Base-by-base conservation (phyloP, 2,329 filamentous ascomycete genomes). In the Thermoascus crustaceus region DNA sequence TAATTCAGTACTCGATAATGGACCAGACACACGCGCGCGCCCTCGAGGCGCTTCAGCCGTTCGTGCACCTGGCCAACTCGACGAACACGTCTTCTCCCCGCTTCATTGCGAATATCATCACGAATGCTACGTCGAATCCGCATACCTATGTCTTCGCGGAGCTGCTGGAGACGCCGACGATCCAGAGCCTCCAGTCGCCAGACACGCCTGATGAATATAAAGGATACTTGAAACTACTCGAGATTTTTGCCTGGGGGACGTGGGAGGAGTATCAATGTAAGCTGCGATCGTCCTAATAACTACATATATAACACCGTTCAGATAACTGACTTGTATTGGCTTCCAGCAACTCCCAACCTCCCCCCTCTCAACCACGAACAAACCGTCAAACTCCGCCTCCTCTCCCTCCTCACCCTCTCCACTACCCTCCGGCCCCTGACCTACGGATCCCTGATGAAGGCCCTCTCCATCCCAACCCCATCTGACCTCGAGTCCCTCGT, bases 61-160 rank as follows among this genome's bases (percentile, higher is more conserved):
- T 89, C 67, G 69, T 98, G 41, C 82, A 83, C 34, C 82, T 95
- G 45, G 82, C 83, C 53, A 91, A 88, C 58, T 84, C 86, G 7
- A 86, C 85, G 43, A 85, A 58, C 32, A 54, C 57, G 11, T 53
- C 78, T 5, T 86, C 87, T 7, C 81, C 86, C 25, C 81, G 84
- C 49, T 85, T 87, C 39, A 82, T 88, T 26, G 81, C 84, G 53
- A 87, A 94, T 57, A 76, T 96, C 35, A 76, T 96, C 57, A 78
- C 73, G 29, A 85, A 87, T 63, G 91, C 88, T 42, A 96, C 87
- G 33, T 87, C 86, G n/a, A 80, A 80, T 37, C 78, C 84, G 18
- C 85, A 87, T 61, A 94, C 88, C 46, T 98, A 82, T 61, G 75
- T 96, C 64, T 98, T 98, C 67, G 78, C 84, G 47, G 89, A 96